Evolutionary conservation across 257 asterid species (phyloP).

Genomic region (Salvia hispanica): DNA sequence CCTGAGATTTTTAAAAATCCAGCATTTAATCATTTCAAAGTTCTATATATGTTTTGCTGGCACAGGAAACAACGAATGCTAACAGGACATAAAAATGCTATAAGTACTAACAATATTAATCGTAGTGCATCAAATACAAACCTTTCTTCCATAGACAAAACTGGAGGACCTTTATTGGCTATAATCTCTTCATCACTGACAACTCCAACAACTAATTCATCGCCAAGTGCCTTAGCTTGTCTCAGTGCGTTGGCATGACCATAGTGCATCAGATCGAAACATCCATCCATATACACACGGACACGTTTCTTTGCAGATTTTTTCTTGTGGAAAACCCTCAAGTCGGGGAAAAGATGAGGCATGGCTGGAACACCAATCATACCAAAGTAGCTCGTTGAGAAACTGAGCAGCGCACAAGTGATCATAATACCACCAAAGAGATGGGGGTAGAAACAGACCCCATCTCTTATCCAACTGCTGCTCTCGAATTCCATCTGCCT

Average conservation of each 20-base stretch:
- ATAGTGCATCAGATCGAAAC: conserved; percentile 96
- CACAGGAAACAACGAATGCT: not conserved
- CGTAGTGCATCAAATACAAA: conserved; percentile 23
- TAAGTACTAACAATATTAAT: no score
- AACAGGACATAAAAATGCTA: not conserved
- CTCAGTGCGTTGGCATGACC: conserved; percentile 98
- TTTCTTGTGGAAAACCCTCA: conserved; percentile 67
- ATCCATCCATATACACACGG: conserved; percentile 97
- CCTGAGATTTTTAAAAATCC: conserved; percentile 43
- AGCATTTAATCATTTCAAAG: not conserved
- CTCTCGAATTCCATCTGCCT: conserved; percentile 74
- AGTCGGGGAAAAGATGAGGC: conserved; percentile 66
- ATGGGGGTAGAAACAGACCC: conserved; percentile 72
- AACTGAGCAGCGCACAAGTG: conserved; percentile 83
- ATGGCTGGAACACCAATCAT: conserved; percentile 64
- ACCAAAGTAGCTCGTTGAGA: conserved; percentile 80
- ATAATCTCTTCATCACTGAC: conserved; percentile 93
- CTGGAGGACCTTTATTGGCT: conserved; percentile 89
- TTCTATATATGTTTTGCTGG: not conserved
- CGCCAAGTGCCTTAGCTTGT: conserved; percentile 90
- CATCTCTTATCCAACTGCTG: conserved; percentile 79
- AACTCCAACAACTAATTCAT: conserved; percentile 89
- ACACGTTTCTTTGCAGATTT: conserved; percentile 56
- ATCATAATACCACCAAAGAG: conserved; percentile 93
- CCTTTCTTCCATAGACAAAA: conserved; percentile 92